Conservation (phyloP, 495 filamentous ascomycete genomes). For the Podospora conica region DNA sequence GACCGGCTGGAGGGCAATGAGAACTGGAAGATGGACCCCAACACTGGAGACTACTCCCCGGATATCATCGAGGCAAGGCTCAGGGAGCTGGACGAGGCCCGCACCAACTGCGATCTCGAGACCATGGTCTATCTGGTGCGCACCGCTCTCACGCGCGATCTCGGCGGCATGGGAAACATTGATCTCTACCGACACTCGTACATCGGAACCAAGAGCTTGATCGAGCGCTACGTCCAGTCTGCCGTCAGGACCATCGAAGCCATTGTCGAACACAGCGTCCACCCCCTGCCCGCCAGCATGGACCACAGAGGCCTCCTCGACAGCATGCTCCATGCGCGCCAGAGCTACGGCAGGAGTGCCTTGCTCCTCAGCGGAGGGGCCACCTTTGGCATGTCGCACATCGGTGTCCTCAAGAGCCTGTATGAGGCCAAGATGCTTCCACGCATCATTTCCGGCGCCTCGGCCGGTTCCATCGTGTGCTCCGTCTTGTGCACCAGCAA, state of each 20-base stretch:
- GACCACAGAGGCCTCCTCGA: slow-evolving; percentile 59
- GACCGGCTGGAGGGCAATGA: slow-evolving; percentile 77
- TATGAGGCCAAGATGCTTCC: slow-evolving; percentile 71
- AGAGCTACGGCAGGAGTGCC: slow-evolving; percentile 85
- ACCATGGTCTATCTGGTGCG: slow-evolving; percentile 74
- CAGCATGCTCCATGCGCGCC: slow-evolving; percentile 62
- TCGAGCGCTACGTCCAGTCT: slow-evolving; percentile 80
- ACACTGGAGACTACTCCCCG: slow-evolving; percentile 59
- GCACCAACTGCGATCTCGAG: slow-evolving; percentile 62
- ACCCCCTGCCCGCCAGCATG: slow-evolving; percentile 41
- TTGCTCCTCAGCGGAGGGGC: slow-evolving; percentile 83
- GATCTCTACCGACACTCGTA: slow-evolving; percentile 79
- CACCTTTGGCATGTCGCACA: slow-evolving; percentile 93
- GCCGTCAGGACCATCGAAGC: slow-evolving; percentile 64
- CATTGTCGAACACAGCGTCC: slow-evolving; percentile 58
- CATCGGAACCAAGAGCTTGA: slow-evolving; percentile 77
- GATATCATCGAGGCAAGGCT: slow-evolving; percentile 61
- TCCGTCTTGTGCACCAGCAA: slow-evolving; percentile 77
- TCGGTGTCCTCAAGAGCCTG: slow-evolving; percentile 86
- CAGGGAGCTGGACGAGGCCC: slow-evolving; percentile 67
- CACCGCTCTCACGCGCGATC: slow-evolving; percentile 69
- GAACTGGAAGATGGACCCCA: slow-evolving; percentile 63
- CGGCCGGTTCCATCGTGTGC: slow-evolving; percentile 89
- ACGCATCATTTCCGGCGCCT: slow-evolving; percentile 88
- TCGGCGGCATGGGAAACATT: slow-evolving; percentile 81